These are phyloP conservation scores for Persicaria maculosa DNA, from an alignment of 148 eudicot genomes.

Conservation along the genomic window DNA sequence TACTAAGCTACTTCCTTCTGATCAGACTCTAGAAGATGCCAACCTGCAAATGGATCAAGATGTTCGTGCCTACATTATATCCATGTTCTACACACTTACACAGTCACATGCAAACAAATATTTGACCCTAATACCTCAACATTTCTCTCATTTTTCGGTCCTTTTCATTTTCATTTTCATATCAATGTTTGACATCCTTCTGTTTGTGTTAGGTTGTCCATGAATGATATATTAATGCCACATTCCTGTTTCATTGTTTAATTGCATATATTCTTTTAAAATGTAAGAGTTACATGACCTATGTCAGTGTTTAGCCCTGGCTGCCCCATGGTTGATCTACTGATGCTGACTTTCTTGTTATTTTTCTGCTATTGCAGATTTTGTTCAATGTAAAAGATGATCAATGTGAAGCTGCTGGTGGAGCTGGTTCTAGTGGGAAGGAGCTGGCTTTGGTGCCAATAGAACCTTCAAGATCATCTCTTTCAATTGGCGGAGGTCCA, in stretches of 20 bases:
- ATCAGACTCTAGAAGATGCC: constrained; percentile 64
- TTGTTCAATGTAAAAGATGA: constrained; percentile 50
- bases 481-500: constrained; percentile 95
- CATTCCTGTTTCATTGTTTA: background rate
- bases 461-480: constrained; percentile 73
- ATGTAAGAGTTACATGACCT: constrained; percentile 3
- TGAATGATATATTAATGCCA: background rate
- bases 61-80: constrained; percentile 38
- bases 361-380: constrained; percentile 39
- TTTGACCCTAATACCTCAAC: background rate
- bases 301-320: background rate
- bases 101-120: background rate
- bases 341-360: constrained; percentile 13
- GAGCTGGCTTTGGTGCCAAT: constrained; percentile 79
- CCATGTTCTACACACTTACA: background rate
- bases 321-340: constrained; percentile 6
- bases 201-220: background rate
- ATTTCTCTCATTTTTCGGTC: background rate
- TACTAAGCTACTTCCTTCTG: constrained; percentile 35
- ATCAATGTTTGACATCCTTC: background rate
- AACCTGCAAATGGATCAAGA: constrained; percentile 86
- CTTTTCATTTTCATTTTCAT: background rate
- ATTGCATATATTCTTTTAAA: background rate
- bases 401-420: constrained; percentile 30
- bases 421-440: constrained; percentile 58